Evolutionary conservation across 768 basidiomycete species (phyloP).

Genomic region (Mycena rebaudengoi): DNA sequence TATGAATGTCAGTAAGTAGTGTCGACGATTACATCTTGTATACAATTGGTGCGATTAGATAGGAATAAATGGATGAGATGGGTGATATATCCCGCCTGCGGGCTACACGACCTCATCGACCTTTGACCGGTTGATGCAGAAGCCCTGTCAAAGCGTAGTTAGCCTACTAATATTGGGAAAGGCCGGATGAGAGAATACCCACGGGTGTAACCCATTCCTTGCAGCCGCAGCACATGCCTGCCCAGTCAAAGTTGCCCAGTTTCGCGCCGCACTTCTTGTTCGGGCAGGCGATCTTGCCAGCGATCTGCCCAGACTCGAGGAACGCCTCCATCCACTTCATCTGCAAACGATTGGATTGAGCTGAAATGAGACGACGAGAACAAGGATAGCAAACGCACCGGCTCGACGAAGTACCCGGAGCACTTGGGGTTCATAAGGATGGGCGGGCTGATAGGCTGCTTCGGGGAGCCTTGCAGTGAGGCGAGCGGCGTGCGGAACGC

Average conservation of each 20-base stretch:
- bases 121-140: too few species aligned
- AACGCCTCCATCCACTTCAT: constrained; percentile 97
- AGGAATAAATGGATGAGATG: too few species aligned
- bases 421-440: constrained; percentile 84
- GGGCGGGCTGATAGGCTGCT: constrained; percentile 67
- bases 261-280: constrained; percentile 91
- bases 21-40: too few species aligned
- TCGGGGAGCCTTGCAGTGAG: constrained; percentile 32
- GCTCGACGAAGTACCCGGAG: constrained; percentile 97
- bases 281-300: constrained; percentile 92
- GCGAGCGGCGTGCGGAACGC: constrained; percentile 41
- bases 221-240: constrained; percentile 89
- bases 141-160: too few species aligned
- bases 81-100: too few species aligned
- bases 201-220: constrained; percentile 94
- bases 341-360: constrained; percentile 44
- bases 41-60: too few species aligned
- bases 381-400: constrained; percentile 59
- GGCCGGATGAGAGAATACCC: too few species aligned
- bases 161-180: too few species aligned
- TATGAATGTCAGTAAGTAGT: too few species aligned
- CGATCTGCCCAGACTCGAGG: constrained; percentile 73
- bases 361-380: neutral
- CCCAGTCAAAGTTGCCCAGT: constrained; percentile 97
- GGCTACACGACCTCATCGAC: too few species aligned